A percentile compares a stretch with the other conserved stretches of the same genome.
Conservation (phyloP, 306 rosid species). For the Glycine soja region DNA sequence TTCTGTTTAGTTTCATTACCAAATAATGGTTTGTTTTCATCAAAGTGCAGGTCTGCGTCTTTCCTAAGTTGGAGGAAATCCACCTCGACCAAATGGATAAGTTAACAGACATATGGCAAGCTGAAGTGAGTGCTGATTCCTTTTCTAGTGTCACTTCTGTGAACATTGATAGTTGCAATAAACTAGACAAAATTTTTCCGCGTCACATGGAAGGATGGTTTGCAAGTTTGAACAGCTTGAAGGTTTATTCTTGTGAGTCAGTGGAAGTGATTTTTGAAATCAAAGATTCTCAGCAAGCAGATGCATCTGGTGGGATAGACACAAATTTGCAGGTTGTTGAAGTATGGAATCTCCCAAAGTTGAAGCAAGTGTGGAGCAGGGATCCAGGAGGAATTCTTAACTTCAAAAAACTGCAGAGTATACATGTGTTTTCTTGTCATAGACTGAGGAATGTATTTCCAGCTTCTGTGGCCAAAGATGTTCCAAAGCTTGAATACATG, state of each 20-base stretch:
- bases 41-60: not conserved
- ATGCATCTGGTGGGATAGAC: not conserved
- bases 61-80: slow-evolving; percentile 39
- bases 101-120: slow-evolving; percentile 28
- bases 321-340: not conserved
- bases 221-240: not conserved
- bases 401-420: not conserved
- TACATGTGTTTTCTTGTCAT: fast-evolving
- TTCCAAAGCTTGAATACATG: not conserved
- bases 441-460: slow-evolving; percentile 23
- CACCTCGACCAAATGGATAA: not conserved
- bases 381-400: slow-evolving; percentile 11
- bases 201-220: slow-evolving; percentile 13
- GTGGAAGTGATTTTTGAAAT: slow-evolving; percentile 42
- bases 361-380: not conserved
- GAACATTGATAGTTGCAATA: not conserved
- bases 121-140: not conserved
- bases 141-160: slow-evolving; percentile 4
- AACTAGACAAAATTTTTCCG: slow-evolving; percentile 30
- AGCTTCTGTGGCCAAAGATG: slow-evolving; percentile 27
- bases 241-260: not conserved
- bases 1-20: not conserved
- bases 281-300: not conserved
- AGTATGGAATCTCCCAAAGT: not conserved
- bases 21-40: not conserved